phyloP scores from a whole-genome alignment of 345 rosid genomes.

The Citrus australasica region DNA sequence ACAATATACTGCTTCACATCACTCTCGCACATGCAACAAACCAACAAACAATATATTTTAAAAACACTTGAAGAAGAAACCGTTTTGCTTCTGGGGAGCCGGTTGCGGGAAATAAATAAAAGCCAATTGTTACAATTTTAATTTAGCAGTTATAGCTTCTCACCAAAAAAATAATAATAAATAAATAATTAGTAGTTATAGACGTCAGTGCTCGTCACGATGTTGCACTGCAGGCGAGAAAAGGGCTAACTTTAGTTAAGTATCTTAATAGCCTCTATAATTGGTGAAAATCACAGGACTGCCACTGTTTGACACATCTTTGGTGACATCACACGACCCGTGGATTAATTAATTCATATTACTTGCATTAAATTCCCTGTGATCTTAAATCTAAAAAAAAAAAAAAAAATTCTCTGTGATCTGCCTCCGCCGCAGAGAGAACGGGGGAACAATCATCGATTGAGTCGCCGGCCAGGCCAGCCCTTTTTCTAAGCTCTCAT shows the following conservation, averaged over 20 bases:
- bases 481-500: background rate
- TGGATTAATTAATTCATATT: background rate
- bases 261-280: background rate
- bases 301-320: background rate
- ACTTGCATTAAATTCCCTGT: constrained; percentile 6
- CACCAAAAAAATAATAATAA: no score
- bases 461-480: background rate
- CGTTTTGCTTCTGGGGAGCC: background rate
- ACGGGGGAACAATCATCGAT: background rate
- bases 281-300: background rate
- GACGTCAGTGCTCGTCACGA: background rate
- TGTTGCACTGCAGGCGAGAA: background rate
- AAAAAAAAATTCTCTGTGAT: background rate
- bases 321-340: background rate
- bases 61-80: background rate
- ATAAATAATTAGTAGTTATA: background rate
- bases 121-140: no score
- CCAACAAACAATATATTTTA: no score
- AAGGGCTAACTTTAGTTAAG: background rate
- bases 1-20: no score
- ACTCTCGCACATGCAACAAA: background rate
- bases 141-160: no score
- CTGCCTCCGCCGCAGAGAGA: background rate
- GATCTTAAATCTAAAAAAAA: no score
- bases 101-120: no score